Conservation (phyloP, 129 eudicot genomes). For the Cynara cardunculus region DNA sequence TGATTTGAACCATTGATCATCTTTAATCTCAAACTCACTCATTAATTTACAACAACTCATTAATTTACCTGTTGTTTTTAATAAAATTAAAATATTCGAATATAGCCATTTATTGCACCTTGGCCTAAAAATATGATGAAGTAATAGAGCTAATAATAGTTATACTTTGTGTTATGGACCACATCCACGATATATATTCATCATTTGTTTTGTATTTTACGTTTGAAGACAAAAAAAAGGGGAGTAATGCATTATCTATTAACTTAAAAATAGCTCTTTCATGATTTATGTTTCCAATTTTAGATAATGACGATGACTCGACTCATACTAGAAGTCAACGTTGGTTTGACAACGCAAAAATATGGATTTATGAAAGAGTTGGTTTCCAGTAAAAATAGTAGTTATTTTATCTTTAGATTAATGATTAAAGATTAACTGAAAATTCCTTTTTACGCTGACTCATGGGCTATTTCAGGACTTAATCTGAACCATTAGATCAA, state of each 20-base stretch:
- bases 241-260: not conserved
- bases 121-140: not conserved
- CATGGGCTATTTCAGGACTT: too few relatives aligned
- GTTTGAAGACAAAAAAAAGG: constrained; percentile 1
- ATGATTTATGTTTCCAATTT: not conserved
- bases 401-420: too few relatives aligned
- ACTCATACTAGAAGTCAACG: not conserved
- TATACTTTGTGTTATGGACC: not conserved
- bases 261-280: not conserved
- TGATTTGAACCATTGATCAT: too few relatives aligned
- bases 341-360: not conserved
- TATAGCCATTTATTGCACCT: too few relatives aligned
- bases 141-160: not conserved
- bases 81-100: too few relatives aligned
- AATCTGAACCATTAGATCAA: too few relatives aligned
- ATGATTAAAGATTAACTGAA: too few relatives aligned
- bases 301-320: not conserved
- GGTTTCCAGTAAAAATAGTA: too few relatives aligned
- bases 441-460: too few relatives aligned
- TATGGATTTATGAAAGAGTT: not conserved
- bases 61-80: too few relatives aligned
- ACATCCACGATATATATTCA: not conserved
- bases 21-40: too few relatives aligned
- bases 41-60: too few relatives aligned
- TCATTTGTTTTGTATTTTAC: not conserved